Base-by-base conservation (phyloP, 2,329 filamentous ascomycete species). In the Pyricularia sp. region DNA sequence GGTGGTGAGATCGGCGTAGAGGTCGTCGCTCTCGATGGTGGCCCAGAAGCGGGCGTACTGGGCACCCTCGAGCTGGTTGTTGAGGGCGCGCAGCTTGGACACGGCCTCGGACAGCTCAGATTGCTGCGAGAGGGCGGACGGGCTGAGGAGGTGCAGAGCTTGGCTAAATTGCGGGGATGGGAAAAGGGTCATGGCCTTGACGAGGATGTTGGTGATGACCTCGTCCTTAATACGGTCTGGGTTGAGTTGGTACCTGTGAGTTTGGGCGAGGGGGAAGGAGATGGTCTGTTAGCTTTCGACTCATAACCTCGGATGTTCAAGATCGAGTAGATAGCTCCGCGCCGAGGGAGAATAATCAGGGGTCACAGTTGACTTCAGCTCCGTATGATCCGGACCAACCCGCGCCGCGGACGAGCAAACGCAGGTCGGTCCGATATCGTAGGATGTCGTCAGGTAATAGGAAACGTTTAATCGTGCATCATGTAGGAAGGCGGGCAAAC, bases 191-290 rank as follows among this genome's bases (percentile, higher is more conserved):
- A 99, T 88, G 70, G 93, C 85, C 84, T 97, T 99, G 82, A 96
- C 93, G 76, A 99, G 91, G 80, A 97, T 90, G 84, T 97, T 97
- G 83, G 94, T 97, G 78, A 94, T 92, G 74, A 93, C 91, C 79
- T 99, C 94, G 75, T 96, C 90, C 82, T 94, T 93, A 75, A 93
- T 88, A 72, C 96, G 91, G 82, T 97, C 93, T 64, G 94, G 94
- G 86, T 99, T 99, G 81, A 99, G 96, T 82, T 99, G 96, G 84
- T 99, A 99, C 70, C 94, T 99, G 72, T 67, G 22, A 49, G 40
- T 5, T 49, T 49, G 30, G 63, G 24, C 12, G 16, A 26, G 60
- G 33, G 60, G 62, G 62, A 66, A 68, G 66, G 9, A 66, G 63
- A 12, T 10, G 24, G 5, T 1, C 63, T 64, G 63, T 57, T 61